Conservation (phyloP, 2,329 filamentous ascomycete species). For the Fusarium pseudograminearum region DNA sequence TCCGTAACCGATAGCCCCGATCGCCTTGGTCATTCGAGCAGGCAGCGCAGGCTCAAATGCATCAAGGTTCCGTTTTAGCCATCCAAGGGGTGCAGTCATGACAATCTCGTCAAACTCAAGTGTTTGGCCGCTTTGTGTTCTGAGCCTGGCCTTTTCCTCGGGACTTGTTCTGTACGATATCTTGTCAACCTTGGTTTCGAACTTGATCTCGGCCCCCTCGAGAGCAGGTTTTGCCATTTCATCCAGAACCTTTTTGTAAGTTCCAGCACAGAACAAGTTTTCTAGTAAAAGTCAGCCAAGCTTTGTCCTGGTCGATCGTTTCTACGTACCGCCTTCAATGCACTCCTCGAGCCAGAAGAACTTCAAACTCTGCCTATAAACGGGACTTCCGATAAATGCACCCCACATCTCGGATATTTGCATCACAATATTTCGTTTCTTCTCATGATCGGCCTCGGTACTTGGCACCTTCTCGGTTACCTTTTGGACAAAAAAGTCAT, state of each 20-base stretch:
- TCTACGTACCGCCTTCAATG: slow-evolving; percentile 72
- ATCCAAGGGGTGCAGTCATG: slow-evolving; percentile 75
- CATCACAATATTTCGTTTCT: slow-evolving; percentile 59
- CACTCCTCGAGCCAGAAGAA: slow-evolving; percentile 85
- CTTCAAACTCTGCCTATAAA: slow-evolving; percentile 75
- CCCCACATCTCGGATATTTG: slow-evolving; percentile 76
- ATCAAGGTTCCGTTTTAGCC: slow-evolving; percentile 70
- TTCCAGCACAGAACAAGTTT: slow-evolving; percentile 70
- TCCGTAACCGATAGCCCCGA: slow-evolving; percentile 75
- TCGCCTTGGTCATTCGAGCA: slow-evolving; percentile 67
- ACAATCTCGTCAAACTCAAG: slow-evolving; percentile 75
- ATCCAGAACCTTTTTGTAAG: slow-evolving; percentile 69
- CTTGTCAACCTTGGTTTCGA: slow-evolving; percentile 60
- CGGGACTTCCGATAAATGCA: slow-evolving; percentile 74
- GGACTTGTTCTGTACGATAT: slow-evolving; percentile 53
- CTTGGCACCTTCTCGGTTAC: slow-evolving; percentile 61
- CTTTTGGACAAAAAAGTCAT: slow-evolving; percentile 65
- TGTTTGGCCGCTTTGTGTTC: slow-evolving; percentile 58
- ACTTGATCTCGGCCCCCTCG: slow-evolving; percentile 66
- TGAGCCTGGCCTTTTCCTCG: slow-evolving; percentile 56
- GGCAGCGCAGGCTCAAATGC: slow-evolving; percentile 73
- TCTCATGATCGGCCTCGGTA: slow-evolving; percentile 55
- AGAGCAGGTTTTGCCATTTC: slow-evolving; percentile 69
- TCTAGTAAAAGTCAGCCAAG: slow-evolving; percentile 54
- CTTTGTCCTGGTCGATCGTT: background rate